Evolutionary conservation across 228 moss, liverwort and hornwort genomes (phyloP), one percentile per base, ranked within the genome.

Genomic region (Sphagnum fallax): DNA sequence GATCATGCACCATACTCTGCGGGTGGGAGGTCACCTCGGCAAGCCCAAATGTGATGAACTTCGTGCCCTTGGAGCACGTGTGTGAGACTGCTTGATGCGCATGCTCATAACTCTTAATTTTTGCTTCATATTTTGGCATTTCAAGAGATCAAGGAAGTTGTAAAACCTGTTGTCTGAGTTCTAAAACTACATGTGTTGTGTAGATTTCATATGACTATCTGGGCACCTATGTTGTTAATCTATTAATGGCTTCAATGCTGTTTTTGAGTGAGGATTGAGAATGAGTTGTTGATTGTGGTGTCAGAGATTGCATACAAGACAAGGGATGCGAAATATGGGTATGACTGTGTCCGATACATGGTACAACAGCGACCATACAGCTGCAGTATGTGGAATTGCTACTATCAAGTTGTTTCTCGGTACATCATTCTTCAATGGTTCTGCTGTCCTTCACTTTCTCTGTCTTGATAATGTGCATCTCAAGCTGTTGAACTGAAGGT

Each of bases 371-470:
- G 82, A 47, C 98, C 98, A 47, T 98, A 91, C 51, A 93, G 98
- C 77, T 87, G 72, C 61, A 89, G 86, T 70, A 86, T 89, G 74
- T 98, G 98, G 98, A 98, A 93, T 84, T 90, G 88, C 32, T 98
- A 98, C 75, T 98, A 92, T 76, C 91, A 98, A 86, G 90, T 98
- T 68, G 90, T 98, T 69, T 79, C 94, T 50, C 80, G 89, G 97
- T 92, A 67, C 6, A 67, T 63, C 6, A 14, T n/a, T 13, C 13
- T 63, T 47, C 58, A 55, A 55, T 55, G 18, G 13, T 14, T 65
- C 7, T 66, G 11, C 15, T 53, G 13, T 15, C 10, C 47, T n/a
- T 16, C 32, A n/a, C 16, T 47, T 68, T 15, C 7, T n/a, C 2
- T 9, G 49, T 12, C 14, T 32, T 32, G 32, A 32, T 32, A 32